Conservation (phyloP, 1,139 yeast species). For the Suhomyces chickasaworum region DNA sequence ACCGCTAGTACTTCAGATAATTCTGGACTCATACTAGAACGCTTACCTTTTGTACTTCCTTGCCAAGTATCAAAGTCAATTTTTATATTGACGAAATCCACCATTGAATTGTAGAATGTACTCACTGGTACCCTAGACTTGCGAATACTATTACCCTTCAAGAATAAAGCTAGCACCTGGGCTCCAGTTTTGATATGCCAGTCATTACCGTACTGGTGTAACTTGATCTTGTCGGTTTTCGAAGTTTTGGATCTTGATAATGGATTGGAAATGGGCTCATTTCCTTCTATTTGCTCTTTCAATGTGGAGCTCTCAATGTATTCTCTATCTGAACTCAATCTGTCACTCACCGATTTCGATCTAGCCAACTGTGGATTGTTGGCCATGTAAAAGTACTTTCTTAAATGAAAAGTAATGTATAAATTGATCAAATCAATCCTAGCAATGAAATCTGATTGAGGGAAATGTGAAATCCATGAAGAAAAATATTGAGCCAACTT, state of each 20-base stretch:
- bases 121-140: conserved; percentile 45
- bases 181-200: conserved; percentile 81
- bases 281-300: conserved; percentile 21
- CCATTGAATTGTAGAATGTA: conserved; percentile 74
- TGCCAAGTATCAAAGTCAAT: conserved; percentile 90
- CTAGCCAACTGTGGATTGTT: conserved; percentile 34
- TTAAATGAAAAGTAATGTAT: conserved; percentile 65
- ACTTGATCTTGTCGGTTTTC: conserved; percentile 47
- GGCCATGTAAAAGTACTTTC: conserved; percentile 39
- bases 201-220: conserved; percentile 70
- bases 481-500: conserved; percentile 48
- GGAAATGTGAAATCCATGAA: conserved; percentile 57
- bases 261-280: conserved; percentile 11
- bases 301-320: conserved; percentile 20
- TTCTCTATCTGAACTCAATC: conserved; percentile 14
- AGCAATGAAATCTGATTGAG: conserved; percentile 39
- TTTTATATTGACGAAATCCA: conserved; percentile 74
- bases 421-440: conserved; percentile 62
- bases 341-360: conserved; percentile 1
- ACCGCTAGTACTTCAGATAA: conserved; percentile 41
- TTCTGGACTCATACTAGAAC: not conserved
- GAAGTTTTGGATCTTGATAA: conserved; percentile 20
- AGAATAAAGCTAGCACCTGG: conserved; percentile 55
- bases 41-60: conserved; percentile 23
- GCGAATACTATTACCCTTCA: conserved; percentile 52